These are phyloP conservation scores for Flaveria floridana DNA, from an alignment of 140 eudicot species.

Conservation along the genomic window DNA sequence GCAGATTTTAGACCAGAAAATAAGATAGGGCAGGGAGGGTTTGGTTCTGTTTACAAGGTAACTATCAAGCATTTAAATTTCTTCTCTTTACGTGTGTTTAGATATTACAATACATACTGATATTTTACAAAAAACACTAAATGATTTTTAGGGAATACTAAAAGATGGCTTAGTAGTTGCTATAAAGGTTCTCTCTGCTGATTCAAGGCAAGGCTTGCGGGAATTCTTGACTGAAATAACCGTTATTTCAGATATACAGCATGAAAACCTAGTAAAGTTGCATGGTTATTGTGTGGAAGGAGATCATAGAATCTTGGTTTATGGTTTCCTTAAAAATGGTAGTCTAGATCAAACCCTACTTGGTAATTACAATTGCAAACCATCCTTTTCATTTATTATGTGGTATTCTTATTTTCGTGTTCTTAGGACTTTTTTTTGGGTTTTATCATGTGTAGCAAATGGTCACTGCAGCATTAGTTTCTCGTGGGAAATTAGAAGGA, in stretches of 20 bases:
- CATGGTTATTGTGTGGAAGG: slow-evolving; percentile 80
- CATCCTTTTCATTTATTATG: neutral
- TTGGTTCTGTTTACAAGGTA: slow-evolving; percentile 88
- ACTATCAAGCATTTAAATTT: neutral
- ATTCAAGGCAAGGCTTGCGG: slow-evolving; percentile 74
- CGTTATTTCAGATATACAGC: slow-evolving; percentile 63
- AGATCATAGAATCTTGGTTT: slow-evolving; percentile 71
- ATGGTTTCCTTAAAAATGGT: slow-evolving; percentile 74
- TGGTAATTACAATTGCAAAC: slow-evolving; percentile 42
- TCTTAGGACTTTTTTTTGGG: neutral
- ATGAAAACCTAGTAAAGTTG: slow-evolving; percentile 78
- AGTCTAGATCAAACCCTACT: slow-evolving; percentile 80
- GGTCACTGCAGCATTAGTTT: slow-evolving; percentile 43
- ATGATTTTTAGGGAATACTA: slow-evolving; percentile 55
- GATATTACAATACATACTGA: slow-evolving; percentile 18
- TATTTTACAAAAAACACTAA: slow-evolving; percentile 5
- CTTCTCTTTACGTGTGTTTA: neutral
- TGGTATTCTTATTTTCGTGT: neutral
- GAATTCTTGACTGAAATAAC: slow-evolving; percentile 79
- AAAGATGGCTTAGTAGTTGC: slow-evolving; percentile 70
- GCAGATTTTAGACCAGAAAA: slow-evolving; percentile 49
- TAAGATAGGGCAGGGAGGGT: slow-evolving; percentile 88
- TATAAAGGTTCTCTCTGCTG: slow-evolving; percentile 72
- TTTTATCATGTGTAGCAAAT: slow-evolving; percentile 40
- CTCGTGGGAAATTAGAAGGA: slow-evolving; percentile 57